A percentile compares a stretch with the other conserved stretches of the same genome.
Evolutionary conservation across 176 grass and related monocot genomes (phyloP).

Genomic region (Olyra latifolia): DNA sequence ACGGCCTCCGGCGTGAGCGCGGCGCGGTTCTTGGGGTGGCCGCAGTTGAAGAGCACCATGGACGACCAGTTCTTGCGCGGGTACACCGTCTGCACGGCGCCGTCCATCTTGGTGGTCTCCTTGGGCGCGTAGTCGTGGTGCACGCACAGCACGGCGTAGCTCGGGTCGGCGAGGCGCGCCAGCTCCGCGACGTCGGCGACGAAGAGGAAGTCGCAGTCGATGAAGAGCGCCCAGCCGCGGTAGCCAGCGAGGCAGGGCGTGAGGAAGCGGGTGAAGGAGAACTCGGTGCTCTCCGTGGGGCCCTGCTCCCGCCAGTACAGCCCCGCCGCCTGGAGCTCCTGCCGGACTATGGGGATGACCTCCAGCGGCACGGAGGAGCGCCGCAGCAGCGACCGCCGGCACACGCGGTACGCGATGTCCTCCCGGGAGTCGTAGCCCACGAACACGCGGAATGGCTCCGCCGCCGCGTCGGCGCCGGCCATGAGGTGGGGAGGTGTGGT

Average conservation of each 20-base stretch:
- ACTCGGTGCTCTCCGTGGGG: slow-evolving; percentile 82
- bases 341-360: slow-evolving; percentile 57
- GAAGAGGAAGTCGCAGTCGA: slow-evolving; percentile 91
- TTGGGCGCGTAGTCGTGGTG: slow-evolving; percentile 74
- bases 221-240: slow-evolving; percentile 72
- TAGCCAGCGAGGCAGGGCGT: slow-evolving; percentile 55
- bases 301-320: slow-evolving; percentile 73
- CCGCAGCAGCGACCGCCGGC: slow-evolving; percentile 59
- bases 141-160: slow-evolving; percentile 65
- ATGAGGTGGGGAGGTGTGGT: not conserved
- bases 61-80: slow-evolving; percentile 99
- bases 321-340: slow-evolving; percentile 50
- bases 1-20: slow-evolving; percentile 75
- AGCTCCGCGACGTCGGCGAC: slow-evolving; percentile 54
- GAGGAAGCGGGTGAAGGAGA: slow-evolving; percentile 95
- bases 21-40: slow-evolving; percentile 76
- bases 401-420: slow-evolving; percentile 67
- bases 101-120: slow-evolving; percentile 94
- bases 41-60: slow-evolving; percentile 90
- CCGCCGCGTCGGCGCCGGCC: not conserved
- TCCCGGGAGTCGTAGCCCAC: slow-evolving; percentile 83
- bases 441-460: slow-evolving; percentile 56
- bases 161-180: slow-evolving; percentile 16
- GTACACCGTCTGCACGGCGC: slow-evolving; percentile 74
- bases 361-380: slow-evolving; percentile 62